phyloP scores from a whole-genome alignment of 1,139 yeast species.

The Lodderomyces orthopsilosis region DNA sequence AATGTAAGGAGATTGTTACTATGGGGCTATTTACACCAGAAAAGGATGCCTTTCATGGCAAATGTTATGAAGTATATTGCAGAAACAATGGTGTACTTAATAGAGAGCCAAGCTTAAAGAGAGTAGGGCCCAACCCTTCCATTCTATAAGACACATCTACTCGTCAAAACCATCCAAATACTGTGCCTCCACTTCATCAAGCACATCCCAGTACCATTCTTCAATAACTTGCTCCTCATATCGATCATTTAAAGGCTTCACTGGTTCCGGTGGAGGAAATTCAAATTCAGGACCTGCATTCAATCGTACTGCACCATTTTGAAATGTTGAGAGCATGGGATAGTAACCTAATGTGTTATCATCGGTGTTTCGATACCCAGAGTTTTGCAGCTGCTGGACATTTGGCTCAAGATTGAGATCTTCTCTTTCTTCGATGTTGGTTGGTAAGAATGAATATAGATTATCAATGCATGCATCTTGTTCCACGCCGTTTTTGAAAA shows the following conservation, averaged over 20 bases:
- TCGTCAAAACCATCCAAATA: slow-evolving; percentile 48
- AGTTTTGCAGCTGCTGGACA: slow-evolving; percentile 46
- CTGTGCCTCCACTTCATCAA: slow-evolving; percentile 81
- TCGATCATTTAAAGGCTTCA: slow-evolving; percentile 55
- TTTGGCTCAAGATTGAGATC: slow-evolving; percentile 26
- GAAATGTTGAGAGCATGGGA: slow-evolving; percentile 84
- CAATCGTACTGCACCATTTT: slow-evolving; percentile 71
- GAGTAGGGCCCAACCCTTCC: slow-evolving; percentile 22
- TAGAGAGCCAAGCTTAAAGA: slow-evolving; percentile 11
- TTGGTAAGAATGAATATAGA: slow-evolving; percentile 74
- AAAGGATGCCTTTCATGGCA: slow-evolving; percentile 38
- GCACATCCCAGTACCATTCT: slow-evolving; percentile 75
- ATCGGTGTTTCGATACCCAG: slow-evolving; percentile 53
- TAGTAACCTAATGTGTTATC: slow-evolving; percentile 89
- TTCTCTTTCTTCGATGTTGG: slow-evolving; percentile 26
- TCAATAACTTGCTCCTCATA: slow-evolving; percentile 74
- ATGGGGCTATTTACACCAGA: slow-evolving; percentile 39
- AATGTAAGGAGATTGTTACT: slow-evolving; percentile 58
- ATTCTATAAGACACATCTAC: slow-evolving; percentile 6
- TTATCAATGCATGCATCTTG: slow-evolving; percentile 56
- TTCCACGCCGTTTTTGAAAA: slow-evolving; percentile 74
- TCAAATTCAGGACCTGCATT: slow-evolving; percentile 69
- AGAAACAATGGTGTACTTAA: slow-evolving; percentile 16
- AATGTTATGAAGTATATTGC: slow-evolving; percentile 44
- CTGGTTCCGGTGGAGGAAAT: slow-evolving; percentile 33